phyloP scores from a whole-genome alignment of 2,329 filamentous ascomycete species.

The Orbilia brochopaga region DNA sequence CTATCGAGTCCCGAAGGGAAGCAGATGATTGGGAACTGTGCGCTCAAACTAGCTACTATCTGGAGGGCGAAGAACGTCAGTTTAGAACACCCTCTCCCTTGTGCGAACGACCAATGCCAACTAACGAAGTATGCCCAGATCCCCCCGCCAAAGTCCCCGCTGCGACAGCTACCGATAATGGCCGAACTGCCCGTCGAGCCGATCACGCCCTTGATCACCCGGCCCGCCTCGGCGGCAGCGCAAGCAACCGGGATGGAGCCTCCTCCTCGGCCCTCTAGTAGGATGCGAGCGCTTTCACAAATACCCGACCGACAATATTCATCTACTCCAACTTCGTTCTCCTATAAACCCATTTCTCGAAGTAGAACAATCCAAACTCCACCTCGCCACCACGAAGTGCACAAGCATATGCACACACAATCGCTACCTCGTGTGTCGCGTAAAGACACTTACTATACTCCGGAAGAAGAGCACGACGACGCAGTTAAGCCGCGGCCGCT shows the following conservation, averaged over 20 bases:
- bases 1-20: conserved; percentile 64
- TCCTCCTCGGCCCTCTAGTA: conserved; percentile 15
- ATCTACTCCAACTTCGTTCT: background rate
- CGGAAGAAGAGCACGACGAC: conserved; percentile 46
- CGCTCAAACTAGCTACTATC: conserved; percentile 42
- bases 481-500: conserved; percentile 32
- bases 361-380: conserved; percentile 31
- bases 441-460: conserved; percentile 44
- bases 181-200: conserved; percentile 32
- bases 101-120: background rate
- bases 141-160: conserved; percentile 43
- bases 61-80: conserved; percentile 47
- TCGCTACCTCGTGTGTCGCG: conserved; percentile 13
- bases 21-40: conserved; percentile 38
- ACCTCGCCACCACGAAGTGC: conserved; percentile 17
- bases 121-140: conserved; percentile 23
- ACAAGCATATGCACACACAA: conserved; percentile 13
- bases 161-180: conserved; percentile 31
- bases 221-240: conserved; percentile 5
- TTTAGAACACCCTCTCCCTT: background rate
- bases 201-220: conserved; percentile 4
- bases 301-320: conserved; percentile 13
- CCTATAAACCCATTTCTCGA: conserved; percentile 24
- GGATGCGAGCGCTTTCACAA: conserved; percentile 19
- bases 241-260: background rate